Evolutionary conservation across 768 basidiomycete species (phyloP).

Genomic region (Tylopilus rubrobrunneus): DNA sequence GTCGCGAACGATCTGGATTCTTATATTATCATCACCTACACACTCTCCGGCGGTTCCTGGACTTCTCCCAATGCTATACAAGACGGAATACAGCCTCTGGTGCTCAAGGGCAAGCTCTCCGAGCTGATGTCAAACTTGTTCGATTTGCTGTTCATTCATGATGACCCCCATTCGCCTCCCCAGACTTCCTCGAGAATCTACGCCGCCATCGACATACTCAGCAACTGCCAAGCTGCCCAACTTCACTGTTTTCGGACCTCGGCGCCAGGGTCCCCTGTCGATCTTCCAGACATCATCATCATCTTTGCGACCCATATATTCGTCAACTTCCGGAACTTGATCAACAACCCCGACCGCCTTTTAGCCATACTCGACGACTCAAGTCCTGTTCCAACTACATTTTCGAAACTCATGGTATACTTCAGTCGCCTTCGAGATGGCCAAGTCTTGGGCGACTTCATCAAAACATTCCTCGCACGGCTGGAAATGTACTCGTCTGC

Average conservation of each 20-base stretch:
- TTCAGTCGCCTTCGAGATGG: constrained; percentile 13
- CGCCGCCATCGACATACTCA: constrained; percentile 25
- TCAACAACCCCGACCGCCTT: constrained; percentile 10
- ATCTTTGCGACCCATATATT: constrained; percentile 21
- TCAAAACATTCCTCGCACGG: constrained; percentile 24
- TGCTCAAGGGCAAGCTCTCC: constrained; percentile 19
- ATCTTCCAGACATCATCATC: constrained; percentile 25
- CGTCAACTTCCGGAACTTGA: constrained; percentile 8
- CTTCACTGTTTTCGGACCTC: constrained; percentile 17
- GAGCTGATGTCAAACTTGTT: constrained; percentile 23
- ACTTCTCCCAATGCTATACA: neutral
- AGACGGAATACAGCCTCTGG: neutral
- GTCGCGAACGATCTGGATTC: constrained; percentile 32
- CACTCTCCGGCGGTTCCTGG: constrained; percentile 26
- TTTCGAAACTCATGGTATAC: constrained; percentile 25
- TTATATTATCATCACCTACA: constrained; percentile 30
- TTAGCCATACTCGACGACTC: constrained; percentile 25
- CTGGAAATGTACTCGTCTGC: constrained; percentile 23
- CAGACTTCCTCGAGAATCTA: constrained; percentile 4
- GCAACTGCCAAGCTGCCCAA: constrained; percentile 17
- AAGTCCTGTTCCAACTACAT: constrained; percentile 30
- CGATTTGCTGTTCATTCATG: constrained; percentile 15
- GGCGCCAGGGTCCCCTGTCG: constrained; percentile 1
- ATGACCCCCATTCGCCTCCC: neutral
- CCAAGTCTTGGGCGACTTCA: constrained; percentile 8